A percentile compares a stretch with the other conserved stretches of the same genome.
phyloP scores from a whole-genome alignment of 768 basidiomycete genomes.

The Brasilioporus rufonigricans region DNA sequence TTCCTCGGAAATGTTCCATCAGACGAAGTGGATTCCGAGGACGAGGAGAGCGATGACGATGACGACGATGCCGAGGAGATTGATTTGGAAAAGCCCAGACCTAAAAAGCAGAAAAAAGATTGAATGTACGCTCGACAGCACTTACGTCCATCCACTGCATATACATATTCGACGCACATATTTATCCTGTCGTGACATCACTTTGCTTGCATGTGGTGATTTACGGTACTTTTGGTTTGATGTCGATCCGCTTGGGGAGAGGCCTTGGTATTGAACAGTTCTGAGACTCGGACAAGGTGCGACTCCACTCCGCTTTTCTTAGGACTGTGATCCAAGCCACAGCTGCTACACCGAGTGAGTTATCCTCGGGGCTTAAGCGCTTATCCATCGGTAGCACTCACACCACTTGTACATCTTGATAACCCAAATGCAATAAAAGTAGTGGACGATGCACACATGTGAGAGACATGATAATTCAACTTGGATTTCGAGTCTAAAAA shows the following conservation, averaged over 20 bases:
- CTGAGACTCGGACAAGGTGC: no score
- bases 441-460: no score
- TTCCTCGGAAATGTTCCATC: conserved; percentile 68
- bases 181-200: conserved; percentile 24
- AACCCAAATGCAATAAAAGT: no score
- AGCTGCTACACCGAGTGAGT: no score
- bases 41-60: conserved; percentile 66
- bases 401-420: no score
- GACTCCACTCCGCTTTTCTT: no score
- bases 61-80: conserved; percentile 78
- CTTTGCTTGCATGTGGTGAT: not conserved
- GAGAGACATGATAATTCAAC: no score
- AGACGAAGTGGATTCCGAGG: conserved; percentile 63
- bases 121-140: conserved; percentile 19
- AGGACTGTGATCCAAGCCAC: no score
- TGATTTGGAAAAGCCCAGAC: conserved; percentile 79
- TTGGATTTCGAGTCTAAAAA: no score
- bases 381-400: no score
- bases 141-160: conserved; percentile 10
- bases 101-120: conserved; percentile 64
- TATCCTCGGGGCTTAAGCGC: no score
- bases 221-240: not conserved
- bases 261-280: no score
- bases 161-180: conserved; percentile 20
- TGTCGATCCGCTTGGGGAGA: not conserved